phyloP scores from a whole-genome alignment of 139 green algal genomes.

The Dunaliella primolecta region DNA sequence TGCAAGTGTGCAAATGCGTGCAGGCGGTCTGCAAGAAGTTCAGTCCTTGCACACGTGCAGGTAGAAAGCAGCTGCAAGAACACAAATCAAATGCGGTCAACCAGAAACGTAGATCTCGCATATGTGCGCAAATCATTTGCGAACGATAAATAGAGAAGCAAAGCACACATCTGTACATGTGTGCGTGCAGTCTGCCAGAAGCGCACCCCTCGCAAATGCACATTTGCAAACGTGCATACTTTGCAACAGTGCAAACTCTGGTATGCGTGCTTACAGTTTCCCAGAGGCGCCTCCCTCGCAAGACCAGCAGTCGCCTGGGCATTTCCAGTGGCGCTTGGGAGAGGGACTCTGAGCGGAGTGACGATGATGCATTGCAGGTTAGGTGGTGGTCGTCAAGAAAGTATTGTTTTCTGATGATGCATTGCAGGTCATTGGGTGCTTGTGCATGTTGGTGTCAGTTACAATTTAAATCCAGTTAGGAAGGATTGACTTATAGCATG shows the following conservation, averaged over 20 bases:
- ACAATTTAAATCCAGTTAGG: background rate
- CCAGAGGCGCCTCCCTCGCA: background rate
- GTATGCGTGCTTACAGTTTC: too few species aligned
- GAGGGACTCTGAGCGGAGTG: background rate
- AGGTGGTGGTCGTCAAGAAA: background rate
- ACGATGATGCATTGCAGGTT: background rate
- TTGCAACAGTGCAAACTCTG: too few species aligned
- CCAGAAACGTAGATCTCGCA: too few species aligned
- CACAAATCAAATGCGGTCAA: too few species aligned
- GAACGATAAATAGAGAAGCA: too few species aligned
- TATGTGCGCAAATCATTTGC: too few species aligned
- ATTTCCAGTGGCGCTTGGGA: background rate
- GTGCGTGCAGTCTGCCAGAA: background rate
- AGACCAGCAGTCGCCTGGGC: background rate
- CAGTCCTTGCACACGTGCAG: too few species aligned
- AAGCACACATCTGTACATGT: background rate
- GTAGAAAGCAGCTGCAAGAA: too few species aligned
- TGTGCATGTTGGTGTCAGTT: background rate
- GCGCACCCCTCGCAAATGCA: background rate
- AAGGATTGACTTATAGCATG: background rate
- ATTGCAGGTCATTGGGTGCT: background rate
- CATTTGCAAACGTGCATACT: background rate
- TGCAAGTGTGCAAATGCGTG: too few species aligned
- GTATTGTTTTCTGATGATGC: background rate
- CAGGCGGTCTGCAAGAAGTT: too few species aligned